Evolutionary conservation across 805 yeast species (phyloP).

Genomic region (Lipomyces yamanashiensis): DNA sequence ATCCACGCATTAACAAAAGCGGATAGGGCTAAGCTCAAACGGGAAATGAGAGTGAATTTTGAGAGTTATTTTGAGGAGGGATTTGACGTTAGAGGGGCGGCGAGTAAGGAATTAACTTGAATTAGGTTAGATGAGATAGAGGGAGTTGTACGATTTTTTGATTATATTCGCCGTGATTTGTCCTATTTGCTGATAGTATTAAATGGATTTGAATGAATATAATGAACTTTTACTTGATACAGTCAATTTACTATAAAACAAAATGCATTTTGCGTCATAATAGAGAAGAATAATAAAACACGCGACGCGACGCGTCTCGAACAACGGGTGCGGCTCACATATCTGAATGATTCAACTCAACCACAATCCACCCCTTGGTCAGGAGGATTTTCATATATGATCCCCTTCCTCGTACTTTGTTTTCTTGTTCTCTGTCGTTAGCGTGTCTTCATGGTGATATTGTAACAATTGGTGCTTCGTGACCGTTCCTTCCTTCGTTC

Average conservation of each 20-base stretch:
- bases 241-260: too few species aligned
- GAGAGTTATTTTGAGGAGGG: too few species aligned
- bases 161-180: too few species aligned
- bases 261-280: background rate
- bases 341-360: background rate
- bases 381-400: background rate
- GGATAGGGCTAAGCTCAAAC: too few species aligned
- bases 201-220: too few species aligned
- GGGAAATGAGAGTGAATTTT: too few species aligned
- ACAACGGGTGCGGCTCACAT: conserved; percentile 8
- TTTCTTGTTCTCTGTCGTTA: background rate
- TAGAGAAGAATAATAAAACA: background rate
- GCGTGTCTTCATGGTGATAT: background rate
- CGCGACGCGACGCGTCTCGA: conserved; percentile 7
- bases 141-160: too few species aligned
- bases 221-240: too few species aligned
- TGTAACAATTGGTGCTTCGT: background rate
- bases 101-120: too few species aligned
- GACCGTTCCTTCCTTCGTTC: conserved; percentile 1
- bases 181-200: too few species aligned
- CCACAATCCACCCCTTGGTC: background rate
- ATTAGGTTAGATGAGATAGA: too few species aligned
- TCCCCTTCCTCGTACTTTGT: background rate
- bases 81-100: too few species aligned
- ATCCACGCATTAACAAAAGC: background rate